Evolutionary conservation across 176 grass and related monocot genomes (phyloP).

Genomic region (Carex parvula): DNA sequence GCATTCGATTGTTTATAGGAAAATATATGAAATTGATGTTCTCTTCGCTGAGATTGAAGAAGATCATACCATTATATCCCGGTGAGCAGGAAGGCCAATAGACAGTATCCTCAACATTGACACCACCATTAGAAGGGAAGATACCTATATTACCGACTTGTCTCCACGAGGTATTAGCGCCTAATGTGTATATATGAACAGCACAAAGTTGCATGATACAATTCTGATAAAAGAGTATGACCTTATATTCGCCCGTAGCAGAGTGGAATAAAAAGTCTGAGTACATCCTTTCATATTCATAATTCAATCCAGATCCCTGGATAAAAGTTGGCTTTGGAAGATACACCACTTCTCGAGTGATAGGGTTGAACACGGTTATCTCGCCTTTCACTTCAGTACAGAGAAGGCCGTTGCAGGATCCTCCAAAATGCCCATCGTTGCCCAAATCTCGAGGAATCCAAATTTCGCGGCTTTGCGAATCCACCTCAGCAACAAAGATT

Average conservation of each 20-base stretch:
- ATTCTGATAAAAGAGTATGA: background rate
- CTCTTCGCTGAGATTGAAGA: background rate
- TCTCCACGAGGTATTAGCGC: slow-evolving; percentile 9
- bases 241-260: background rate
- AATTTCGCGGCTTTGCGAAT: background rate
- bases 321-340: background rate
- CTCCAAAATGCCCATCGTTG: background rate
- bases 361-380: background rate
- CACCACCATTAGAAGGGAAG: background rate
- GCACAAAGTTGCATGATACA: background rate
- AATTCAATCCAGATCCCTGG: background rate
- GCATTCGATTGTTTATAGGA: background rate
- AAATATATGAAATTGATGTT: background rate
- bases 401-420: slow-evolving; percentile 13
- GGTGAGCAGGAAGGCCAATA: background rate
- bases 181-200: background rate
- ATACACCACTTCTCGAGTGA: background rate
- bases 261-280: background rate
- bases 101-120: background rate
- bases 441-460: background rate
- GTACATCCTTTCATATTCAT: background rate
- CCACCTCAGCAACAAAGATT: background rate
- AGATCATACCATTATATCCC: background rate
- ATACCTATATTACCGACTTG: background rate
- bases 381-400: background rate